These are phyloP conservation scores for Spathaspora arborariae DNA, from an alignment of 805 yeast species.

Conservation along the genomic window DNA sequence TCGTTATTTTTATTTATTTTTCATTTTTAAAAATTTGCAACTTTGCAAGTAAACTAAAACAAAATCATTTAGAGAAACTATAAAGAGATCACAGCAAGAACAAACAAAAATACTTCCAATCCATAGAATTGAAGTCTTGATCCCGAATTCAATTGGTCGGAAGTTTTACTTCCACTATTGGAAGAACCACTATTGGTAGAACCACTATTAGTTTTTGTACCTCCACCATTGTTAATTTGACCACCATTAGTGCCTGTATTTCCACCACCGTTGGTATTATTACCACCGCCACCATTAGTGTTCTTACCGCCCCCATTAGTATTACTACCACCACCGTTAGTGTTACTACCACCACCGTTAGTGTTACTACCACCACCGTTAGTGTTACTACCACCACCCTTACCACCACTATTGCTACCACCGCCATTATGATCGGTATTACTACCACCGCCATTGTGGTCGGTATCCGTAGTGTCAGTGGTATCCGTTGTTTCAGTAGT, in stretches of 20 bases:
- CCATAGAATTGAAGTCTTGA: not conserved
- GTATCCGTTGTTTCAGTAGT: not conserved
- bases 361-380: too few species aligned
- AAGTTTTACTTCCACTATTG: not conserved
- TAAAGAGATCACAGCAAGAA: not conserved
- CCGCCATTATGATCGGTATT: not conserved
- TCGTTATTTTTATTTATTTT: constrained; percentile 27
- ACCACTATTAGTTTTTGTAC: not conserved
- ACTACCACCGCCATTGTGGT: not conserved
- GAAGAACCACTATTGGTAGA: not conserved
- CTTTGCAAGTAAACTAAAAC: not conserved
- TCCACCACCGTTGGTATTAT: not conserved
- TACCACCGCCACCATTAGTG: not conserved
- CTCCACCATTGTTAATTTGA: not conserved
- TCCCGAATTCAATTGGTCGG: not conserved
- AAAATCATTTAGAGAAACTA: not conserved
- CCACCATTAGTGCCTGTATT: not conserved
- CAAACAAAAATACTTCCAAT: not conserved
- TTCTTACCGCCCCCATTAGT: too few species aligned
- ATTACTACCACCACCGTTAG: too few species aligned
- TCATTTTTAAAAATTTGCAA: not conserved
- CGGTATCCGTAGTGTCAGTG: not conserved
- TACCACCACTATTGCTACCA: not conserved
- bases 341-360: too few species aligned
- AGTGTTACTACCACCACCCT: not conserved